Base-by-base conservation (phyloP, 2,329 filamentous ascomycete genomes). In the Blumeria graminis region DNA sequence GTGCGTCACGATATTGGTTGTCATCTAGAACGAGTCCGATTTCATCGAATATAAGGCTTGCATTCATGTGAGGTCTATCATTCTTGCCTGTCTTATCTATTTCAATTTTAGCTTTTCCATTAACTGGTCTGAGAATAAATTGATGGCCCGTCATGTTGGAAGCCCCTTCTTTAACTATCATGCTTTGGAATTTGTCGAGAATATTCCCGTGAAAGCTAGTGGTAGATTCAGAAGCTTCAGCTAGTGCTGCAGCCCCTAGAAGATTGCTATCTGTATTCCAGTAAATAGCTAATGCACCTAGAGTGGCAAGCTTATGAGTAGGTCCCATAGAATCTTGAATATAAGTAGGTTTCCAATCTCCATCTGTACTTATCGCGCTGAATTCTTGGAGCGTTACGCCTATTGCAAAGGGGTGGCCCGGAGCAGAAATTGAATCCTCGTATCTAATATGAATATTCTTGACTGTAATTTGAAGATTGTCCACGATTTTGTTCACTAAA, bases 391-490 rank as follows among this genome's bases (percentile, higher is more conserved):
- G 77, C 0, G 89, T 98, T 58, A 98, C 68, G 53, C 93, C 92
- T 6, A 94, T 77, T 5, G 92, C 87, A 64, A 98, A 98, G 0
- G 93, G 90, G 67, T 98, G 92, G 0, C 88, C 89, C 0, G 90
- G 89, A 9, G 89, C 86, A 18, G 92, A 93, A 64, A 98, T 87
- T 13, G 90, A 89, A 70, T 99, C 92, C 70, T 99, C 92, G 69
- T 98, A 99, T 63, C 92, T 86, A 61, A 98, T 79, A 68, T 99
- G 92, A 58, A 99, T 94, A 67, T 96, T 98, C 74, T 94, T 96
- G 69, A 99, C 82, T 28, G 85, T 92, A 63, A 98, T 86, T 69
- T 99, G 92, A 43, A 99, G 75, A 65, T 99, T 99, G 74, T 98
- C 92, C 66, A 96, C 87, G 65, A 99, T 94, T 63, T 94, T 94